These are phyloP conservation scores for Haplosporangium sp. DNA, from an alignment of 371 early-diverging fungal species.

Conservation along the genomic window DNA sequence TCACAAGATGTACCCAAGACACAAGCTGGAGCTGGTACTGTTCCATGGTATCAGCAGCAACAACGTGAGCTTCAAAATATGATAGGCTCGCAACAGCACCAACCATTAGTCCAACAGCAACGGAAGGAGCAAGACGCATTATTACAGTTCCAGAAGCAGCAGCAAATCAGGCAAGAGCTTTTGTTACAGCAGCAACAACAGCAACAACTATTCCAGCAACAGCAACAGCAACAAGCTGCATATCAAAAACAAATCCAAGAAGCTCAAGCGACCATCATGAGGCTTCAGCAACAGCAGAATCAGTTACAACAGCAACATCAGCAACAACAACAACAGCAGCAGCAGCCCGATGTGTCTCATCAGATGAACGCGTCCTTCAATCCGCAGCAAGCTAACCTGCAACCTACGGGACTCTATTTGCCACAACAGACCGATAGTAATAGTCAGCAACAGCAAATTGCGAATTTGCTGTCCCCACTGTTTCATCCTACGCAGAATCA, in stretches of 20 bases:
- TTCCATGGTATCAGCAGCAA: conserved; percentile 56
- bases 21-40: conserved; percentile 19
- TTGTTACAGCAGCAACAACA: conserved; percentile 46
- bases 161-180: conserved; percentile 37
- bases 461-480: conserved; percentile 31
- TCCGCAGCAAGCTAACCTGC: conserved; percentile 11
- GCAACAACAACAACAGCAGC: conserved; percentile 9
- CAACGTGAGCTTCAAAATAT: conserved; percentile 52
- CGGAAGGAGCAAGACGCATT: conserved; percentile 20
- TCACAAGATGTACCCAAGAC: background rate
- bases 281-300: conserved; percentile 44
- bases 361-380: conserved; percentile 7
- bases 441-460: conserved; percentile 22
- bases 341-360: conserved; percentile 12
- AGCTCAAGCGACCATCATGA: conserved; percentile 41
- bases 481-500: conserved; percentile 32
- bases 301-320: conserved; percentile 27
- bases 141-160: conserved; percentile 39
- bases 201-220: conserved; percentile 35
- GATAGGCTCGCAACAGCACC: conserved; percentile 40
- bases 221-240: conserved; percentile 43
- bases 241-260: conserved; percentile 43
- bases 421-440: conserved; percentile 11
- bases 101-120: conserved; percentile 13
- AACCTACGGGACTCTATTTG: conserved; percentile 7